Conservation (phyloP, 2,329 filamentous ascomycete genomes). For the Colletotrichum sp. region DNA sequence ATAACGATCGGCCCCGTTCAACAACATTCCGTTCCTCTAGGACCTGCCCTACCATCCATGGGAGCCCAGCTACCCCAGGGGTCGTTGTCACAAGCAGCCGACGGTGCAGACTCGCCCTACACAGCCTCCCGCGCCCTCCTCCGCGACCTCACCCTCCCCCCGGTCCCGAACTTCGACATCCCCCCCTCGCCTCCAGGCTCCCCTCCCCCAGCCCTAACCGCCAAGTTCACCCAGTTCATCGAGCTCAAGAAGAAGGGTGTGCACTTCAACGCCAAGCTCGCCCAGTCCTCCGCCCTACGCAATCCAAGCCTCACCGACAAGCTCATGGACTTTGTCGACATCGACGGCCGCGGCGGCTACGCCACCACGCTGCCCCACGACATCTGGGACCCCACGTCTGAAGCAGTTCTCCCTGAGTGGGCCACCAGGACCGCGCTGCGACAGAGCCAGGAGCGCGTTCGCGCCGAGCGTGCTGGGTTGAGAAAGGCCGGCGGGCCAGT, state of each 20-base stretch:
- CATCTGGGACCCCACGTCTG: constrained; percentile 58
- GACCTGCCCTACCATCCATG: constrained; percentile 42
- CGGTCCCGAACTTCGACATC: constrained; percentile 74
- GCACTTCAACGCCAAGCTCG: constrained; percentile 80
- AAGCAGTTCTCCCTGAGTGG: constrained; percentile 55
- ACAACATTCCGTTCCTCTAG: constrained; percentile 37
- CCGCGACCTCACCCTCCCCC: constrained; percentile 76
- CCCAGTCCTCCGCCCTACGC: constrained; percentile 68
- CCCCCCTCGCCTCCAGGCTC: constrained; percentile 74
- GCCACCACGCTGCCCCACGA: constrained; percentile 62
- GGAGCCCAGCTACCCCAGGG: constrained; percentile 20
- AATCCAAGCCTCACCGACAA: constrained; percentile 78
- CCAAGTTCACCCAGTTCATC: constrained; percentile 77
- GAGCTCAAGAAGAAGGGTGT: constrained; percentile 76
- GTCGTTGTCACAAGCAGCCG: constrained; percentile 20
- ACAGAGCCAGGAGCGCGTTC: constrained; percentile 50
- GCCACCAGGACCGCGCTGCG: constrained; percentile 57
- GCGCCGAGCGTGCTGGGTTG: constrained; percentile 50
- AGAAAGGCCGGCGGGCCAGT: constrained; percentile 47
- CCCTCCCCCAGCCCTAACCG: constrained; percentile 56
- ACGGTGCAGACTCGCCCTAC: constrained; percentile 66
- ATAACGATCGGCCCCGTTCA: constrained; percentile 32
- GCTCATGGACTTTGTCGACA: constrained; percentile 69
- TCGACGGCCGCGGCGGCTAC: constrained; percentile 64
- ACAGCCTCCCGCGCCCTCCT: constrained; percentile 67